Conservation (phyloP, 345 rosid genomes). For the Schrenkiella parvula region DNA sequence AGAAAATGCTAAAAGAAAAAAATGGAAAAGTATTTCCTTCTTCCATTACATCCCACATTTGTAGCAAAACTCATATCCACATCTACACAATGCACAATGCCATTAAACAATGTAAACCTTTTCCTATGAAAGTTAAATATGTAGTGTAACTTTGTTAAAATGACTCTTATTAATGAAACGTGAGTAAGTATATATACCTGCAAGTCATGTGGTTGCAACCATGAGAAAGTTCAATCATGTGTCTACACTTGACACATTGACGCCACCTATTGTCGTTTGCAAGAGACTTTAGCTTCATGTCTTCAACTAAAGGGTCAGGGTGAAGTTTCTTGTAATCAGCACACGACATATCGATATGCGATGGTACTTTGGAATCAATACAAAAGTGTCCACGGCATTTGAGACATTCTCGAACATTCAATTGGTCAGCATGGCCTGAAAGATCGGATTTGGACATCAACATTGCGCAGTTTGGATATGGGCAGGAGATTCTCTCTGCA, state of each 20-base stretch:
- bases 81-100: slow-evolving; percentile 25
- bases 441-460: slow-evolving; percentile 58
- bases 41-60: slow-evolving; percentile 47
- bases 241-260: slow-evolving; percentile 38
- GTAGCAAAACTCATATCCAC: slow-evolving; percentile 51
- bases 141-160: neutral
- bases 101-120: too few species aligned
- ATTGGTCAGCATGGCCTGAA: slow-evolving; percentile 7
- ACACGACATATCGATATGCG: slow-evolving; percentile 56
- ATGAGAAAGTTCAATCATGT: slow-evolving; percentile 40
- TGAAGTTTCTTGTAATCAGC: slow-evolving; percentile 39
- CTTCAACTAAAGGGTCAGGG: slow-evolving; percentile 36
- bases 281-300: slow-evolving; percentile 33
- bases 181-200: slow-evolving; percentile 30
- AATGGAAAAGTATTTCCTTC: neutral
- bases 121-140: neutral
- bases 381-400: slow-evolving; percentile 56
- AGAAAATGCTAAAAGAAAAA: neutral
- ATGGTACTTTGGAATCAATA: slow-evolving; percentile 66
- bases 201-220: slow-evolving; percentile 57
- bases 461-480: slow-evolving; percentile 60
- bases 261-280: slow-evolving; percentile 44
- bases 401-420: slow-evolving; percentile 50
- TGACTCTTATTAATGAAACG: neutral
- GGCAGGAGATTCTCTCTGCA: slow-evolving; percentile 62